phyloP scores from a whole-genome alignment of 306 rosid species.

The Psophocarpus tetragonolobus region DNA sequence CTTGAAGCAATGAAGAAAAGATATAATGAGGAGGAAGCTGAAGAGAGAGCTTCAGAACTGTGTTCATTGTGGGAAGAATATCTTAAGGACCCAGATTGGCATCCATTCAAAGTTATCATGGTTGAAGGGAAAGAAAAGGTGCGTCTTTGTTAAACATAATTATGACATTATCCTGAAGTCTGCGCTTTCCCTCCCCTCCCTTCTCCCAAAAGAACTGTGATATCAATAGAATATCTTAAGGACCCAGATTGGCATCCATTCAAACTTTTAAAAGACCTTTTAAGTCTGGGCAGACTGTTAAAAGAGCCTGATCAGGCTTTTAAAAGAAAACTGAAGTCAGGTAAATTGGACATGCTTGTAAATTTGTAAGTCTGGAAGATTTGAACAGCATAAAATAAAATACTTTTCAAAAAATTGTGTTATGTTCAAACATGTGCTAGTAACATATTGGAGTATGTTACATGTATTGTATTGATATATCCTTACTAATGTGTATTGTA shows the following conservation, averaged over 20 bases:
- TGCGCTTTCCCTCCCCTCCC: background rate
- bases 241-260: background rate
- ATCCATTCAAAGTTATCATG: constrained; percentile 65
- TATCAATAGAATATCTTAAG: no score
- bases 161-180: constrained; percentile 18
- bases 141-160: constrained; percentile 21
- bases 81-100: constrained; percentile 95
- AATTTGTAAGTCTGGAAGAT: background rate
- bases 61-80: constrained; percentile 95
- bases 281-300: background rate
- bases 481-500: background rate
- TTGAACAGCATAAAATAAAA: background rate
- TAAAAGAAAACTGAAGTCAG: background rate
- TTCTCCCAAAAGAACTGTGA: no score
- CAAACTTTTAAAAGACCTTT: background rate
- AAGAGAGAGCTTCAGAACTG: constrained; percentile 74
- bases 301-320: background rate
- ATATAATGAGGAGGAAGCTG: constrained; percentile 80
- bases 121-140: constrained; percentile 59
- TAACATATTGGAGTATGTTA: background rate
- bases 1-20: constrained; percentile 70
- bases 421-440: background rate
- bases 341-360: background rate
- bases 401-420: background rate
- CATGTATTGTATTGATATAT: background rate